phyloP scores from a whole-genome alignment of 1,284 basidiomycete genomes.

The Cryptococcus jaspeensis region DNA sequence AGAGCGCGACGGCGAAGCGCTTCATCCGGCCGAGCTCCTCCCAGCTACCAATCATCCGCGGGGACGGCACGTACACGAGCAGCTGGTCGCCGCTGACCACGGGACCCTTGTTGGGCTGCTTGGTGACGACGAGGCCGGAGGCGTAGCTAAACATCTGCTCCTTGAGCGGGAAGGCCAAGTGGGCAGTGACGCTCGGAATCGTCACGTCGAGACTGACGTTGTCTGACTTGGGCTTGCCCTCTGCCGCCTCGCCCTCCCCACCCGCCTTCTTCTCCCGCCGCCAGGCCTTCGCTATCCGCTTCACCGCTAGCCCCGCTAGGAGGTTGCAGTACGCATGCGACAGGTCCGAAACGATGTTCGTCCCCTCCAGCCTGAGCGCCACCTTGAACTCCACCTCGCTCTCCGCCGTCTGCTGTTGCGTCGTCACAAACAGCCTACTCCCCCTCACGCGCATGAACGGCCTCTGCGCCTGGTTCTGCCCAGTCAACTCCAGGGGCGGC shows the following conservation, averaged over 20 bases:
- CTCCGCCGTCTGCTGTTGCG: constrained; percentile 16
- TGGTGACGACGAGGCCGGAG: constrained; percentile 25
- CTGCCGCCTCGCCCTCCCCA: not conserved
- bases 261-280: constrained; percentile 12
- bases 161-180: constrained; percentile 45
- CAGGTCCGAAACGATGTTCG: constrained; percentile 59
- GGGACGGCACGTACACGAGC: constrained; percentile 54
- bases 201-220: constrained; percentile 37
- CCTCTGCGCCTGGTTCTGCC: constrained; percentile 43
- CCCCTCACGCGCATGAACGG: constrained; percentile 46
- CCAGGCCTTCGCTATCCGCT: constrained; percentile 16
- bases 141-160: constrained; percentile 42
- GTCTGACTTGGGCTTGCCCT: constrained; percentile 7
- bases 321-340: constrained; percentile 72
- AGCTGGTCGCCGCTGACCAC: constrained; percentile 45
- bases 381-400: constrained; percentile 23
- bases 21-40: constrained; percentile 73
- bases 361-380: constrained; percentile 30
- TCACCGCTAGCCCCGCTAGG: constrained; percentile 59
- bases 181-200: constrained; percentile 32
- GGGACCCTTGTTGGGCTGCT: constrained; percentile 21
- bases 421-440: constrained; percentile 30
- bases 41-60: constrained; percentile 59
- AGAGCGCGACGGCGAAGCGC: constrained; percentile 58
- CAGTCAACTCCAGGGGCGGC: constrained; percentile 34